These are phyloP conservation scores for Mariannaea elegans DNA, from an alignment of 2,329 filamentous ascomycete genomes.

Conservation along the genomic window DNA sequence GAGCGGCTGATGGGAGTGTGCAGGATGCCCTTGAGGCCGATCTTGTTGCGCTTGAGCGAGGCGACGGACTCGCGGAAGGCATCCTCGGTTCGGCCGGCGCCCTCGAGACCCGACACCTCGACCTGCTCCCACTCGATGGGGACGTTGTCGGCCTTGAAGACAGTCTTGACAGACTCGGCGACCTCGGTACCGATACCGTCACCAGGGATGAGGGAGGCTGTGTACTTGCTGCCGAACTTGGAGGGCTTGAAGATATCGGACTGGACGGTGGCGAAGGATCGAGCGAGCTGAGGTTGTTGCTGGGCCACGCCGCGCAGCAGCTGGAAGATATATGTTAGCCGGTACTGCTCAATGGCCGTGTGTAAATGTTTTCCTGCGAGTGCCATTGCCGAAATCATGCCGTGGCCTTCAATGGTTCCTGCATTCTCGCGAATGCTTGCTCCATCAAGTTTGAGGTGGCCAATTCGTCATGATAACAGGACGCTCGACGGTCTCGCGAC, in stretches of 20 bases:
- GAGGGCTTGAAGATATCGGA: conserved; percentile 99
- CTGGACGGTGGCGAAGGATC: conserved; percentile 81
- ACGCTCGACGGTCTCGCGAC: not conserved
- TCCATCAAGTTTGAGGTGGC: not conserved
- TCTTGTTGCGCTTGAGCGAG: conserved; percentile 97
- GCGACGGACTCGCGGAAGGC: conserved; percentile 95
- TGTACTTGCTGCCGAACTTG: conserved; percentile 99
- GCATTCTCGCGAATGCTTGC: not conserved
- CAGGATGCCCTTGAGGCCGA: conserved; percentile 97
- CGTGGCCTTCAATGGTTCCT: not conserved
- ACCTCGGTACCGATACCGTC: conserved; percentile 99
- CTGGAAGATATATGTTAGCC: conserved; percentile 47
- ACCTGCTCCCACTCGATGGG: conserved; percentile 99
- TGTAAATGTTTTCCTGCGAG: not conserved
- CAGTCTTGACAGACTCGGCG: conserved; percentile 96
- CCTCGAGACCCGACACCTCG: conserved; percentile 89
- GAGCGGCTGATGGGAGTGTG: conserved; percentile 97
- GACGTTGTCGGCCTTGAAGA: conserved; percentile 99
- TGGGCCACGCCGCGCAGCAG: conserved; percentile 62
- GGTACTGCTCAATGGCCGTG: not conserved
- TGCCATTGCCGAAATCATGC: not conserved
- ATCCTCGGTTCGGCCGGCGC: conserved; percentile 85
- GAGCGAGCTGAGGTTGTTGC: conserved; percentile 57
- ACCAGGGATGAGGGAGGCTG: conserved; percentile 96
- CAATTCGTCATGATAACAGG: not conserved